phyloP scores from a whole-genome alignment of 495 filamentous ascomycete species.

The Lophiotrema nucula region DNA sequence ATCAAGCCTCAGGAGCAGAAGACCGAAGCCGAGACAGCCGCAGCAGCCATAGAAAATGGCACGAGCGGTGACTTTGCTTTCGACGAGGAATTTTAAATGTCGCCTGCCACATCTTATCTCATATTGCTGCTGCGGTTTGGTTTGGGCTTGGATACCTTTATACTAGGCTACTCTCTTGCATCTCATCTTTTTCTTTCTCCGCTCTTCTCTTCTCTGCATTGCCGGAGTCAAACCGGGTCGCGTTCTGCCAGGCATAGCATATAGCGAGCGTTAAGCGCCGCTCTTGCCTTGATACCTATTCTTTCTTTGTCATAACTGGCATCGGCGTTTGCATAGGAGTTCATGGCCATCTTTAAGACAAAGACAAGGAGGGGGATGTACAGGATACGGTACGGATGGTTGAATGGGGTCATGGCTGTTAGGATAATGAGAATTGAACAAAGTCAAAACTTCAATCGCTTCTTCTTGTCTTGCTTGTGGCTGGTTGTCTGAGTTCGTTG shows the following conservation, averaged over 20 bases:
- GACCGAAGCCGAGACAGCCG: slow-evolving; percentile 44
- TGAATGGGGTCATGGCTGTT: slow-evolving; percentile 13
- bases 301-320: background rate
- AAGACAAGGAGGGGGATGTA: background rate
- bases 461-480: too few relatives aligned
- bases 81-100: slow-evolving; percentile 90
- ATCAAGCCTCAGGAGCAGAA: slow-evolving; percentile 69
- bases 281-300: slow-evolving; percentile 20
- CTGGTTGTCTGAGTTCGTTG: too few relatives aligned
- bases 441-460: background rate
- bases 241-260: slow-evolving; percentile 28
- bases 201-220: slow-evolving; percentile 21
- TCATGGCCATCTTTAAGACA: background rate
- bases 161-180: background rate
- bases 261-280: slow-evolving; percentile 13
- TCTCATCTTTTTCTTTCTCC: slow-evolving; percentile 1
- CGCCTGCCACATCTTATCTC: slow-evolving; percentile 1
- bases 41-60: slow-evolving; percentile 46
- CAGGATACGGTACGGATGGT: too few relatives aligned
- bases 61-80: slow-evolving; percentile 83
- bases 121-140: background rate
- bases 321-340: background rate
- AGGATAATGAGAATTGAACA: slow-evolving; percentile 28
- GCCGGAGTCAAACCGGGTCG: too few relatives aligned
- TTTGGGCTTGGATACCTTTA: slow-evolving; percentile 1